Conservation (phyloP, 2,329 filamentous ascomycete species). For the Botrytis cinerea region DNA sequence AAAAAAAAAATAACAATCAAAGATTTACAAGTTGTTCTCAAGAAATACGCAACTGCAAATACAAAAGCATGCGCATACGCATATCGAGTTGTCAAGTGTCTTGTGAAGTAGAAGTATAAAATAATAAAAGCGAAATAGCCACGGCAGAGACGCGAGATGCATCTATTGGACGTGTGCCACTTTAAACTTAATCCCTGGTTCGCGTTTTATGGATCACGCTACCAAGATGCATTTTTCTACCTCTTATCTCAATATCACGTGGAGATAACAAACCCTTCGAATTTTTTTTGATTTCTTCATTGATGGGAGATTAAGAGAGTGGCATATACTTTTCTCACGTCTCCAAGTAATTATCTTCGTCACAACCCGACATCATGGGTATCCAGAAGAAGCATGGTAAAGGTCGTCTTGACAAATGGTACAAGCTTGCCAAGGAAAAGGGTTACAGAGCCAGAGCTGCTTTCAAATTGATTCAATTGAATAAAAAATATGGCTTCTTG, state of each 20-base stretch:
- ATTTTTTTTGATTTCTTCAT: constrained; percentile 19
- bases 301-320: background rate
- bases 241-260: background rate
- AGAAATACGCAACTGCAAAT: constrained; percentile 5
- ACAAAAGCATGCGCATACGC: background rate
- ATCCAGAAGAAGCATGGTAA: constrained; percentile 99
- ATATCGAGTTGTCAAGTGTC: background rate
- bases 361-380: constrained; percentile 62
- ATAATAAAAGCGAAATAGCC: background rate
- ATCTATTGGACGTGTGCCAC: constrained; percentile 21
- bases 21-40: background rate
- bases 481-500: constrained; percentile 98
- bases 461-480: constrained; percentile 97
- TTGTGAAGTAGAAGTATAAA: constrained; percentile 6
- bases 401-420: constrained; percentile 98
- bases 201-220: constrained; percentile 15
- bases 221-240: background rate
- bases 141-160: constrained; percentile 13
- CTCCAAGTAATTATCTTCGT: constrained; percentile 5
- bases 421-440: constrained; percentile 97
- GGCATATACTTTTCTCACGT: constrained; percentile 11
- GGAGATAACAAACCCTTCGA: background rate
- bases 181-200: constrained; percentile 14
- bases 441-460: constrained; percentile 93
- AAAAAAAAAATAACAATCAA: background rate